Conservation (phyloP, 2,329 filamentous ascomycete genomes). For the Sclerotinia subarctica region DNA sequence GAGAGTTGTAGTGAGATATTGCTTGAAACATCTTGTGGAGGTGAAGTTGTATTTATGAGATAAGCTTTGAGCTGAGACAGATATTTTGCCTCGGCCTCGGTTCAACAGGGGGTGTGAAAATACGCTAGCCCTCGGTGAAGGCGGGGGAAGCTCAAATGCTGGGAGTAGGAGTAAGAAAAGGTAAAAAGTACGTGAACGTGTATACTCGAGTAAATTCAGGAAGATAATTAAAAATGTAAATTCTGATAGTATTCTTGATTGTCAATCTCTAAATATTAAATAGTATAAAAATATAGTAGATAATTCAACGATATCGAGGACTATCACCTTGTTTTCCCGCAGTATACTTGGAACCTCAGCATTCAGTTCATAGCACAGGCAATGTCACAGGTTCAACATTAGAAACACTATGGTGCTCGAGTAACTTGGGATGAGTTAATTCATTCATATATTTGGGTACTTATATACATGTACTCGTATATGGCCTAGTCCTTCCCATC, state of each 20-base stretch:
- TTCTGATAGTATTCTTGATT: neutral
- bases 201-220: neutral
- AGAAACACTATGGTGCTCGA: neutral
- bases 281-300: too few species aligned
- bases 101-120: slow-evolving; percentile 14
- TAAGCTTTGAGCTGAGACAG: neutral
- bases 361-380: neutral
- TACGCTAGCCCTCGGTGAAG: slow-evolving; percentile 13
- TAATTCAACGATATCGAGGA: too few species aligned
- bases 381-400: neutral
- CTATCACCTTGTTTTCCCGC: neutral
- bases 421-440: neutral
- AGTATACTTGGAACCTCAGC: neutral
- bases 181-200: too few species aligned
- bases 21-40: neutral
- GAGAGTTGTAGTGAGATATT: neutral
- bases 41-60: slow-evolving; percentile 4
- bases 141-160: neutral
- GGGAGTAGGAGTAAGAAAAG: neutral
- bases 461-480: neutral
- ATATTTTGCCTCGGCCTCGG: slow-evolving; percentile 17
- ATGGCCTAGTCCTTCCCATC: neutral
- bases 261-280: neutral
- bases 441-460: neutral
- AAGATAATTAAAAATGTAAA: neutral